These are phyloP conservation scores for Aegilops sharonensis DNA, from an alignment of 176 grass and related monocot genomes.

Conservation along the genomic window DNA sequence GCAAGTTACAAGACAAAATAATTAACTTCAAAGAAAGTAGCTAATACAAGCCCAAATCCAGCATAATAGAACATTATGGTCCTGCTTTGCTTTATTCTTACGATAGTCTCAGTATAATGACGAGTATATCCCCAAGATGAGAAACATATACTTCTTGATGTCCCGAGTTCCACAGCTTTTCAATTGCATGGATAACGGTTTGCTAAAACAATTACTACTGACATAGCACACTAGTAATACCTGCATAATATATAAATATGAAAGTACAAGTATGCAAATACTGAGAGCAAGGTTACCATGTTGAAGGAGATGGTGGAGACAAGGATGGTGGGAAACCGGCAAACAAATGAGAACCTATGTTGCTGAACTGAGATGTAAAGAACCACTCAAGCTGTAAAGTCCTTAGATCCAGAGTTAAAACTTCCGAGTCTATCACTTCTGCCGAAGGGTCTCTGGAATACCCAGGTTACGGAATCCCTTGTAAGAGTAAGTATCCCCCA, in stretches of 20 bases:
- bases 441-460: background rate
- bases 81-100: too few species aligned
- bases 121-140: too few species aligned
- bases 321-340: background rate
- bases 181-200: background rate
- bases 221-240: background rate
- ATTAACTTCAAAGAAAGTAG: too few species aligned
- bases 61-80: too few species aligned
- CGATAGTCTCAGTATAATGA: background rate
- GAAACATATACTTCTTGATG: background rate
- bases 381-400: conserved; percentile 2
- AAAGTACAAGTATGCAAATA: background rate
- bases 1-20: too few species aligned
- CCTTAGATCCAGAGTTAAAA: background rate
- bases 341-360: background rate
- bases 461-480: background rate
- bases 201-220: background rate
- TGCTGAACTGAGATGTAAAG: background rate
- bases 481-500: conserved; percentile 26
- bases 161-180: background rate
- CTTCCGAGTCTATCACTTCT: background rate
- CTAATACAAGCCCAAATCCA: too few species aligned
- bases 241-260: background rate
- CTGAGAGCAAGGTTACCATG: background rate
- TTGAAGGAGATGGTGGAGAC: background rate